phyloP scores from a whole-genome alignment of 768 basidiomycete genomes.

The Tricholomella constricta region DNA sequence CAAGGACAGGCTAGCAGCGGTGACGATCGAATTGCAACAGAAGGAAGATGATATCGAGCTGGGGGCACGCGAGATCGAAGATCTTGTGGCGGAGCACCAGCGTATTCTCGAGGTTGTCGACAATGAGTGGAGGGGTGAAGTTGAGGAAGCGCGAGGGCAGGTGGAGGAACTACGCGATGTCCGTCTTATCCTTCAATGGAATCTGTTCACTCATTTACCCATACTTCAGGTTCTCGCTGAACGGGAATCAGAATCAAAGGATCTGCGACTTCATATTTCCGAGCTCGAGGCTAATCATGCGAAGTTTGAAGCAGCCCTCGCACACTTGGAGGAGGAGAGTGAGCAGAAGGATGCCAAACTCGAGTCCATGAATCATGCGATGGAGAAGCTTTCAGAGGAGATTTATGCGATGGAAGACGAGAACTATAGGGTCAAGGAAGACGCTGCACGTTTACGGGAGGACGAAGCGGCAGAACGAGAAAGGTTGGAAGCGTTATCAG shows the following conservation, averaged over 20 bases:
- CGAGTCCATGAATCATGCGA: constrained; percentile 68
- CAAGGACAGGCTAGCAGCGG: constrained; percentile 76
- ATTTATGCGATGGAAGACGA: constrained; percentile 89
- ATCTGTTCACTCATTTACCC: constrained; percentile 8
- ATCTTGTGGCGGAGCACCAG: constrained; percentile 73
- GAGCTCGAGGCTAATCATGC: constrained; percentile 74
- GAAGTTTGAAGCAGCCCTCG: constrained; percentile 75
- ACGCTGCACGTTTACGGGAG: constrained; percentile 64
- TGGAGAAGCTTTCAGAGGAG: constrained; percentile 78
- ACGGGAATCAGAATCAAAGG: constrained; percentile 76
- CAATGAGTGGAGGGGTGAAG: constrained; percentile 86
- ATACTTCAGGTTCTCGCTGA: constrained; percentile 65
- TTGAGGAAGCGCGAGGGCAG: constrained; percentile 77
- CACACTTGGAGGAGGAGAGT: constrained; percentile 75
- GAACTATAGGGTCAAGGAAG: constrained; percentile 74
- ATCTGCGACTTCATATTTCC: constrained; percentile 69
- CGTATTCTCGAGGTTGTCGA: constrained; percentile 74
- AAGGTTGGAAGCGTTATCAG: constrained; percentile 62
- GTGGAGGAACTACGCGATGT: constrained; percentile 81
- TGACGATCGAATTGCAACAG: constrained; percentile 81
- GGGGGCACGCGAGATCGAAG: constrained; percentile 76
- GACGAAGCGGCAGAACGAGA: constrained; percentile 76
- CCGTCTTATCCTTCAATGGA: constrained; percentile 21
- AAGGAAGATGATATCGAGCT: constrained; percentile 86
- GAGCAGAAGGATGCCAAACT: constrained; percentile 82